These are phyloP conservation scores for Chrysosporium keratinophilum DNA, from an alignment of 2,329 filamentous ascomycete genomes.

Conservation along the genomic window DNA sequence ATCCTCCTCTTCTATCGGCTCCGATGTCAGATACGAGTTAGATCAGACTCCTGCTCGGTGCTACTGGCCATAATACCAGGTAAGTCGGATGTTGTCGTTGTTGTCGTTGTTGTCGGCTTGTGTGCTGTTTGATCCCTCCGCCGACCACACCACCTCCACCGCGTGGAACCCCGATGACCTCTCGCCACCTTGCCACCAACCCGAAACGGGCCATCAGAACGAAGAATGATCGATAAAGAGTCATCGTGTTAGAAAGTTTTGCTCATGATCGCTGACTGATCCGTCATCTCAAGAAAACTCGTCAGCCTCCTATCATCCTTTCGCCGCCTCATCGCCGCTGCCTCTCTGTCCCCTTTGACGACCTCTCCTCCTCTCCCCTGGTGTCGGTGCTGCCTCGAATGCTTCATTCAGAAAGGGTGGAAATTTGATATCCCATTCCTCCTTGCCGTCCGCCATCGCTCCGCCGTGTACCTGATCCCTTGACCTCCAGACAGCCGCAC, in stretches of 20 bases:
- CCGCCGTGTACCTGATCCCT: neutral
- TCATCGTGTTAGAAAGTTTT: neutral
- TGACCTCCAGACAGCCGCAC: conserved; percentile 7
- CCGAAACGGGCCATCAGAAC: neutral
- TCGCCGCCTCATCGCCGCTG: neutral
- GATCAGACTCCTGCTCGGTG: too few relatives aligned
- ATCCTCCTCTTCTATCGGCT: neutral
- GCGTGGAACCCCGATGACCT: neutral
- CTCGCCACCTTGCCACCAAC: conserved; percentile 4
- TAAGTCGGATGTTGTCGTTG: neutral
- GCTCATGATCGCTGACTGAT: neutral
- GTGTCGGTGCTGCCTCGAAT: neutral
- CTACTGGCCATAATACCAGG: neutral
- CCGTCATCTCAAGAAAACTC: neutral
- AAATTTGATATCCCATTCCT: neutral
- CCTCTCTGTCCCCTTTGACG: neutral
- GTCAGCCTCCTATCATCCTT: neutral
- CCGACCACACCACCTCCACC: neutral
- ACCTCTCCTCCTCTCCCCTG: neutral
- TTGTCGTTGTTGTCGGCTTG: neutral
- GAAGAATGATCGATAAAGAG: neutral
- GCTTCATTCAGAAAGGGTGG: neutral
- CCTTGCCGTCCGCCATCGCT: neutral
- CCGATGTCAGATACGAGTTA: neutral
- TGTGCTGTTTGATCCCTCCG: neutral